A percentile compares a stretch with the other conserved stretches of the same genome.
phyloP scores from a whole-genome alignment of 2,329 filamentous ascomycete species.

The Fusarium tupiense region DNA sequence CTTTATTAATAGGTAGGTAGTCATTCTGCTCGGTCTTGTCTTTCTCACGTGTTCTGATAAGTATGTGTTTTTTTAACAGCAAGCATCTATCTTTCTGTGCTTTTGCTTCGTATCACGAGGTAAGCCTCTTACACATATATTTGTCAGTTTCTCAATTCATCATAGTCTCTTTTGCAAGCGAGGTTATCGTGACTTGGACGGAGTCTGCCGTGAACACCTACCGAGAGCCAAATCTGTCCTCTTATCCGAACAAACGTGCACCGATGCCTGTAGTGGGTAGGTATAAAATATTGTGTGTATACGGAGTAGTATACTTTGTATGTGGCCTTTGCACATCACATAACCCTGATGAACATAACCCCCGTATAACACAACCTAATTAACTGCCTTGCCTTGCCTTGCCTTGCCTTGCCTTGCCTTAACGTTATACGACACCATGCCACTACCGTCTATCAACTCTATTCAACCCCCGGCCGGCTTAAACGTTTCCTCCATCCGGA shows the following conservation, averaged over 20 bases:
- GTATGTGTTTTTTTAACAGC: background rate
- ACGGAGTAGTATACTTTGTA: background rate
- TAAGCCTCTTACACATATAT: background rate
- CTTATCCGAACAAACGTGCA: slow-evolving; percentile 3
- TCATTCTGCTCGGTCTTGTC: background rate
- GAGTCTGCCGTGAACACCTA: slow-evolving; percentile 18
- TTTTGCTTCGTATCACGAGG: background rate
- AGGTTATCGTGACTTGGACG: slow-evolving; percentile 6
- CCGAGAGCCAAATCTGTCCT: slow-evolving; percentile 3
- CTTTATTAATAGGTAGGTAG: background rate
- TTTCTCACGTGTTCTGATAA: background rate
- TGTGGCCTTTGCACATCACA: background rate
- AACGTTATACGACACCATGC: background rate
- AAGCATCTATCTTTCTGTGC: background rate
- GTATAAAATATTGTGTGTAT: background rate
- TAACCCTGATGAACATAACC: background rate
- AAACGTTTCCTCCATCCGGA: slow-evolving; percentile 17
- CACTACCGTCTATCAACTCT: slow-evolving; percentile 4
- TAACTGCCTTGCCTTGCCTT: background rate
- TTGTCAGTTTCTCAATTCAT: background rate
- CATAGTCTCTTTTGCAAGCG: background rate
- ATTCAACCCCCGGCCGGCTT: background rate
- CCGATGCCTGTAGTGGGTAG: background rate
- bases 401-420: background rate
- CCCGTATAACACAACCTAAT: background rate